Base-by-base conservation (phyloP, 768 basidiomycete species). In the Agaricus sinodeliciosus region DNA sequence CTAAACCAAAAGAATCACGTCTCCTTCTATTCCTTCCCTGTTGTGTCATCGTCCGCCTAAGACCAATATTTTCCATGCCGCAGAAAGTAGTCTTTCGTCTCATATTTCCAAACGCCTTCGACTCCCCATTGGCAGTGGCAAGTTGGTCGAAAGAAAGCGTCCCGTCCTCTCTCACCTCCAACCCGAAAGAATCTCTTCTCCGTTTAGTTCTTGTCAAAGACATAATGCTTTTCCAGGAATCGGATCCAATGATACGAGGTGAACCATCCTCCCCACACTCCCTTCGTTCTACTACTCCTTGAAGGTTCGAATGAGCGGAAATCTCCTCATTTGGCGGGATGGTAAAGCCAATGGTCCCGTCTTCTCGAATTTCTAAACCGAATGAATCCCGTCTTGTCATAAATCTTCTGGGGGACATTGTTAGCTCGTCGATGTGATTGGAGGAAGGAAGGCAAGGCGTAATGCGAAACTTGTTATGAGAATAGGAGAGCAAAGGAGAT, bases 171-270 rank as follows among this genome's bases (percentile, higher is more conserved):
- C 28, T 47, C 16, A 47, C 45, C 16, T 34, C 45, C 16, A 47
- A n/a, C 31, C 49, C 49, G 22, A 43, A 50, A 1, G 49, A 50
- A 28, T 50, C 49, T 19, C 42, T 41, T 31, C 49, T 43, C 16
- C 31, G 49, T 19, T 31, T 50, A 9, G 28, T 36, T 28, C 39
- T 49, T 16, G 28, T 41, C 41, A 43, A 18, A 18, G 49, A 34
- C 5, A 16, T 4, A 11, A 42, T 16, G 12, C 11, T 35, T 22
- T 43, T 31, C 28, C 34, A 26, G 12, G 16, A 34, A 3, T 43
- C 41, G 11, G 19, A 40, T 2, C 9, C 18, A 12, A 9, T 16
- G 16, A 13, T 28, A 6, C 9, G 16, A 18, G 11, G 25, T 26
- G 43, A 26, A 16, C 15, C 28, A 35, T n/a, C 28, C 8, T 28